A percentile compares a stretch with the other conserved stretches of the same genome.
phyloP scores from a whole-genome alignment of 495 filamentous ascomycete genomes.

The Astrothelium macrocarpum region DNA sequence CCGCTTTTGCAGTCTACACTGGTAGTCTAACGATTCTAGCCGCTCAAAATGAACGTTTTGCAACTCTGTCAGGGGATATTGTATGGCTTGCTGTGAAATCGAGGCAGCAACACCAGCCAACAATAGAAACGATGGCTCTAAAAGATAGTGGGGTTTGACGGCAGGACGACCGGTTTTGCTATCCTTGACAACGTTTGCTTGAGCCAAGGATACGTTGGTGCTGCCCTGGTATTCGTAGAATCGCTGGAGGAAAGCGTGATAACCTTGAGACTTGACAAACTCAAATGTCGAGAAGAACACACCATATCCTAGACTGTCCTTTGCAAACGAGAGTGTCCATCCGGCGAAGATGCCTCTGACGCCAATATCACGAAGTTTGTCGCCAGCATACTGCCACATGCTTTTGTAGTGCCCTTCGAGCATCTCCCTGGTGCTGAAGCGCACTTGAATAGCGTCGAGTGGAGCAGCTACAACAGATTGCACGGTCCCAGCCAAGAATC shows the following conservation, averaged over 20 bases:
- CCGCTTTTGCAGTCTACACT: constrained; percentile 20
- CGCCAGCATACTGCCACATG: constrained; percentile 71
- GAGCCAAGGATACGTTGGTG: neutral
- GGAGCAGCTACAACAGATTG: constrained; percentile 77
- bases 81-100: constrained; percentile 64
- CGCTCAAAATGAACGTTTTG: constrained; percentile 72
- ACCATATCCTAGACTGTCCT: constrained; percentile 72
- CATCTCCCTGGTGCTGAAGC: constrained; percentile 63
- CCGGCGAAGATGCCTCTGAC: constrained; percentile 73
- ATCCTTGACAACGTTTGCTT: constrained; percentile 8
- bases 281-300: constrained; percentile 83
- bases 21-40: constrained; percentile 65
- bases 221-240: constrained; percentile 45
- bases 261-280: constrained; percentile 74
- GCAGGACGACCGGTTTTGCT: constrained; percentile 34
- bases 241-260: constrained; percentile 68
- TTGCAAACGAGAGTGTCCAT: constrained; percentile 65
- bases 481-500: constrained; percentile 64
- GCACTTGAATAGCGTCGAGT: constrained; percentile 77
- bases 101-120: constrained; percentile 69
- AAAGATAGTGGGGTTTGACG: constrained; percentile 74
- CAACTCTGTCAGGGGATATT: constrained; percentile 65
- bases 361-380: constrained; percentile 71
- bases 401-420: constrained; percentile 58
- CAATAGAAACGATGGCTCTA: constrained; percentile 75